phyloP scores from a whole-genome alignment of 1,284 basidiomycete species.

The Tilletia indica region DNA sequence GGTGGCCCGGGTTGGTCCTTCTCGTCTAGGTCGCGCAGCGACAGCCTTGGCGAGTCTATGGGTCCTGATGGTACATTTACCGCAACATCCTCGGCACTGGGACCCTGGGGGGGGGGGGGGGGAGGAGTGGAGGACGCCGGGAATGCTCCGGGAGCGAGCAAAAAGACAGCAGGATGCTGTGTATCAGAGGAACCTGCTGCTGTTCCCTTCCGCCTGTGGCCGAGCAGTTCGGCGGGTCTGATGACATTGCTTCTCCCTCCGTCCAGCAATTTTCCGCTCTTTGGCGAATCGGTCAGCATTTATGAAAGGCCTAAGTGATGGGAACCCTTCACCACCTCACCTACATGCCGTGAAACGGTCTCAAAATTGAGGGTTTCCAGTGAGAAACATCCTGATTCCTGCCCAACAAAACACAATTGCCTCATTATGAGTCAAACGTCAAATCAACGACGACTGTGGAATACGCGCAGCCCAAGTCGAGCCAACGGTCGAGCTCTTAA shows the following conservation, averaged over 20 bases:
- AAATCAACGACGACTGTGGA: no score
- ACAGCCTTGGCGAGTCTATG: conserved; percentile 5
- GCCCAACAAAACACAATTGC: no score
- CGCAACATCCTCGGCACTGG: not conserved
- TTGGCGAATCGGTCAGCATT: no score
- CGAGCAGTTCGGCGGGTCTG: conserved; percentile 25
- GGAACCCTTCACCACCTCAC: no score
- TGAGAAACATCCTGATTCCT: no score
- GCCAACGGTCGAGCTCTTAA: no score
- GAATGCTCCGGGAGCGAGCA: conserved; percentile 15
- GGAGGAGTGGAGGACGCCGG: not conserved
- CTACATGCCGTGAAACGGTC: no score
- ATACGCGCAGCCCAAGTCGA: no score
- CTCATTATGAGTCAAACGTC: no score
- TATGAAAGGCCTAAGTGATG: no score
- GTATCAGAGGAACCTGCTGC: conserved; percentile 39
- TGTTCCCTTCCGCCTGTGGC: conserved; percentile 17
- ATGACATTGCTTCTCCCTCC: conserved; percentile 22
- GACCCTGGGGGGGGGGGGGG: not conserved
- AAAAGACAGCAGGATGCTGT: conserved; percentile 24
- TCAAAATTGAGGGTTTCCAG: no score
- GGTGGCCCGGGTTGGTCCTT: conserved; percentile 7
- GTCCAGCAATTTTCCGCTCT: not conserved
- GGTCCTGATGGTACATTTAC: not conserved
- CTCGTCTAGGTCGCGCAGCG: not conserved